These are phyloP conservation scores for Senna siamea DNA, from an alignment of 306 rosid genomes.

Conservation along the genomic window DNA sequence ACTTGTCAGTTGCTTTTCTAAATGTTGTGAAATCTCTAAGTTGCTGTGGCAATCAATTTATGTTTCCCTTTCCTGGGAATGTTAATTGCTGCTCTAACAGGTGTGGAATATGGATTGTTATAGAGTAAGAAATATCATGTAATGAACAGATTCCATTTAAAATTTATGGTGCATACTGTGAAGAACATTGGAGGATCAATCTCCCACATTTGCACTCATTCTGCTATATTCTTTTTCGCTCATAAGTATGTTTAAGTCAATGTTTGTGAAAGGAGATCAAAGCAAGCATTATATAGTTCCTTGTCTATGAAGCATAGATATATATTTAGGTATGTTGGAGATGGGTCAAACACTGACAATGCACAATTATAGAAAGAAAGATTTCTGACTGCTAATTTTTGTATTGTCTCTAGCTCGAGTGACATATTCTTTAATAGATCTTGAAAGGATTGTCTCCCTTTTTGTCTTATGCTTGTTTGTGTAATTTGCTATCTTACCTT, in stretches of 20 bases:
- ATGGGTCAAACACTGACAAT: too few relatives aligned
- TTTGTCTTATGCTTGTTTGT: too few relatives aligned
- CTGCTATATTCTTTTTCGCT: too few relatives aligned
- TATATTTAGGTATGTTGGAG: too few relatives aligned
- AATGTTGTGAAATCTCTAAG: slow-evolving; percentile 11
- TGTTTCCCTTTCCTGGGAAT: slow-evolving; percentile 2
- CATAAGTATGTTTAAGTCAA: too few relatives aligned
- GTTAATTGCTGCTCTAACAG: slow-evolving; percentile 11
- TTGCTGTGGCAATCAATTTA: slow-evolving; percentile 15
- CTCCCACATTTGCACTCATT: not conserved
- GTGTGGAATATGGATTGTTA: not conserved
- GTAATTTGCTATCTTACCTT: too few relatives aligned
- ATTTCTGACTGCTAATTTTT: not conserved
- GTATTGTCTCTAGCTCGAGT: not conserved
- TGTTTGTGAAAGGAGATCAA: too few relatives aligned
- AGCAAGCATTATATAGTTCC: too few relatives aligned
- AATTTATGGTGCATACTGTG: slow-evolving; percentile 7
- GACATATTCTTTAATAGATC: not conserved
- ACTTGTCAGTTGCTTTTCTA: slow-evolving; percentile 27
- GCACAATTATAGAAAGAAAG: too few relatives aligned
- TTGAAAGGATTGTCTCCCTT: not conserved
- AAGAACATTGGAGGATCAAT: slow-evolving; percentile 6
- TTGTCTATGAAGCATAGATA: too few relatives aligned
- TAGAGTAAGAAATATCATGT: not conserved
- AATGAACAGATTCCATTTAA: slow-evolving; percentile 4